phyloP scores from a whole-genome alignment of 176 grass and related monocot species.

The Eleusine indica region DNA sequence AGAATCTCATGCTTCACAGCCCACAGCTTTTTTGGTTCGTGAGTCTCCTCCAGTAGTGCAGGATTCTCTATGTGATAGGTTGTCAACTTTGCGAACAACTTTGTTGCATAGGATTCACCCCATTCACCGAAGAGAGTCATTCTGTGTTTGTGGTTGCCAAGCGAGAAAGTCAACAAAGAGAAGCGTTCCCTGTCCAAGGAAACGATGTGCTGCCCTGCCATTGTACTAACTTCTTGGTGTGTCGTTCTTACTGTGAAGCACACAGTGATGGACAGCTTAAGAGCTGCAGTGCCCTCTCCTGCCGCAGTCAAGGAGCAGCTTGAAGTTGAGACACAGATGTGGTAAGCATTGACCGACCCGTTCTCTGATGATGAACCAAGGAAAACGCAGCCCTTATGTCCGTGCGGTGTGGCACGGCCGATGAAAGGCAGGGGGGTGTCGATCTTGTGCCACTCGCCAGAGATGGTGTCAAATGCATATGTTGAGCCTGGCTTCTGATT shows the following conservation, averaged over 20 bases:
- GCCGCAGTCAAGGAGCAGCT: too few species aligned
- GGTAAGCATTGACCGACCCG: neutral
- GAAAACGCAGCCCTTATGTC: neutral
- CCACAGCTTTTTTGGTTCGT: neutral
- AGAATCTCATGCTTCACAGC: neutral
- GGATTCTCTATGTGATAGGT: constrained; percentile 23
- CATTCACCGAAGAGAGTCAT: neutral
- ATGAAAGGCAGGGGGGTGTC: neutral
- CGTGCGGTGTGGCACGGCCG: neutral
- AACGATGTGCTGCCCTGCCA: neutral
- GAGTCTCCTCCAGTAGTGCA: neutral
- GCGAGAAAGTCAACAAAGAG: neutral
- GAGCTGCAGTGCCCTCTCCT: too few species aligned
- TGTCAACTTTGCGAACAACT: neutral
- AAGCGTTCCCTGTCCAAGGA: constrained; percentile 16
- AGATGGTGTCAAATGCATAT: neutral
- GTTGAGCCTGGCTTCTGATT: neutral
- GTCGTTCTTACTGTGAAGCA: neutral
- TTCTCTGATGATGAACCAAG: neutral
- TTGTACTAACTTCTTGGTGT: neutral
- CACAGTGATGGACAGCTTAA: neutral
- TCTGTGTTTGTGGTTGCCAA: neutral
- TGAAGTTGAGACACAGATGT: neutral
- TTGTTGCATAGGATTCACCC: neutral
- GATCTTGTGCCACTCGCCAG: constrained; percentile 14